These are phyloP conservation scores for Oleoguttula mirabilis DNA, from an alignment of 495 filamentous ascomycete species.

Conservation along the genomic window DNA sequence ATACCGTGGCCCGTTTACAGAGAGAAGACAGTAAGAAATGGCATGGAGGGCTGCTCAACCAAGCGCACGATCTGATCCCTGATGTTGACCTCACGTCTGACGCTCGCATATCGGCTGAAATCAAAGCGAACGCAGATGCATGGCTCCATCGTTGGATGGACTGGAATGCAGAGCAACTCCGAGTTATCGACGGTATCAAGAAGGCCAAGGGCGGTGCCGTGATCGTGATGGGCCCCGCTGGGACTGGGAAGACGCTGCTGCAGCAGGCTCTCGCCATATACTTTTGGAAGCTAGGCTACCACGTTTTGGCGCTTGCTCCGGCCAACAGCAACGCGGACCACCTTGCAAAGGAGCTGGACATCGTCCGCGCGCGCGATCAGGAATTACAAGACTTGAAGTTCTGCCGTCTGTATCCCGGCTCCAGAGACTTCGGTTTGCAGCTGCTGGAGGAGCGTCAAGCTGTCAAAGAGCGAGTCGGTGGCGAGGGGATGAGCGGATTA, in stretches of 20 bases:
- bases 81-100: background rate
- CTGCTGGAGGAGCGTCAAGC: too few relatives aligned
- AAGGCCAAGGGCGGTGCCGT: background rate
- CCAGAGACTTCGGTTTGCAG: background rate
- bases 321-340: too few relatives aligned
- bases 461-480: too few relatives aligned
- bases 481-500: too few relatives aligned
- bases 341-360: too few relatives aligned
- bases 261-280: conserved; percentile 5
- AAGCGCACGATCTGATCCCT: conserved; percentile 1
- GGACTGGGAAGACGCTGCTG: conserved; percentile 9
- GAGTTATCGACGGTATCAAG: conserved; percentile 1
- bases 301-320: conserved; percentile 5
- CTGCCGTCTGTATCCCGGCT: conserved; percentile 3
- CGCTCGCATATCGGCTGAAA: background rate
- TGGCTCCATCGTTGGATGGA: background rate
- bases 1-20: too few relatives aligned
- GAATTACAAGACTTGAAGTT: conserved; percentile 2
- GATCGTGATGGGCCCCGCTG: conserved; percentile 9
- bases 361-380: too few relatives aligned
- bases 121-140: background rate
- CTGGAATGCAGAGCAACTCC: conserved; percentile 8
- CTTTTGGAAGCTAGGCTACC: conserved; percentile 5
- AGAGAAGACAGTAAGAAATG: too few relatives aligned
- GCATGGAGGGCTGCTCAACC: too few relatives aligned